phyloP scores from a whole-genome alignment of 306 rosid species.

The Sphenostylis stenocarpa region DNA sequence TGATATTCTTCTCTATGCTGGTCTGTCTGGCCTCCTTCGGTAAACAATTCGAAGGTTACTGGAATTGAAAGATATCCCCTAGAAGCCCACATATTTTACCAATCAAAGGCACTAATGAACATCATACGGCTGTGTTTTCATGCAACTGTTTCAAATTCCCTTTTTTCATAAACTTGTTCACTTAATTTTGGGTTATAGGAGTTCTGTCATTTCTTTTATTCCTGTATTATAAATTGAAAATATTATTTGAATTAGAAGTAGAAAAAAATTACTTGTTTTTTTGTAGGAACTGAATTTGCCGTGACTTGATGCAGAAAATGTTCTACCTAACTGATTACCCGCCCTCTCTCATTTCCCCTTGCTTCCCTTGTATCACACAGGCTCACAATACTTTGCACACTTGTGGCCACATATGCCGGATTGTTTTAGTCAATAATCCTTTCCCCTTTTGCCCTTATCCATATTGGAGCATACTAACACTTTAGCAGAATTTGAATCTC shows the following conservation, averaged over 20 bases:
- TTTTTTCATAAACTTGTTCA: background rate
- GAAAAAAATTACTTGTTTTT: background rate
- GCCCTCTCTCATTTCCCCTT: background rate
- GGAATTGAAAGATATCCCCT: background rate
- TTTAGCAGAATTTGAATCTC: background rate
- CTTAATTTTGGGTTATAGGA: slow-evolving; percentile 15
- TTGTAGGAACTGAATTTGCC: background rate
- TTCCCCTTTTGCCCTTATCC: background rate
- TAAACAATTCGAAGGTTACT: slow-evolving; percentile 5
- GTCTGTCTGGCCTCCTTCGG: background rate
- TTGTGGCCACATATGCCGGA: background rate
- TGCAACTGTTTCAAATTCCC: background rate
- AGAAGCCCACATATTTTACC: background rate
- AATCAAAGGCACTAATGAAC: slow-evolving; percentile 18
- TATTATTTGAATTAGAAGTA: background rate
- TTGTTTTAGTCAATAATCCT: background rate
- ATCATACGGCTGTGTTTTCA: background rate
- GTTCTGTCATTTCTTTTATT: slow-evolving; percentile 14
- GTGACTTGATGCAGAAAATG: background rate
- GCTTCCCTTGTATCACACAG: background rate
- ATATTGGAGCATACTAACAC: background rate
- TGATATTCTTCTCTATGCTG: background rate
- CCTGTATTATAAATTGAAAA: background rate
- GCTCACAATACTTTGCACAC: background rate
- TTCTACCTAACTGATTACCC: background rate